Evolutionary conservation across 192 early-diverging fungal species (phyloP).

Genomic region (Umbelopsis vinacea): DNA sequence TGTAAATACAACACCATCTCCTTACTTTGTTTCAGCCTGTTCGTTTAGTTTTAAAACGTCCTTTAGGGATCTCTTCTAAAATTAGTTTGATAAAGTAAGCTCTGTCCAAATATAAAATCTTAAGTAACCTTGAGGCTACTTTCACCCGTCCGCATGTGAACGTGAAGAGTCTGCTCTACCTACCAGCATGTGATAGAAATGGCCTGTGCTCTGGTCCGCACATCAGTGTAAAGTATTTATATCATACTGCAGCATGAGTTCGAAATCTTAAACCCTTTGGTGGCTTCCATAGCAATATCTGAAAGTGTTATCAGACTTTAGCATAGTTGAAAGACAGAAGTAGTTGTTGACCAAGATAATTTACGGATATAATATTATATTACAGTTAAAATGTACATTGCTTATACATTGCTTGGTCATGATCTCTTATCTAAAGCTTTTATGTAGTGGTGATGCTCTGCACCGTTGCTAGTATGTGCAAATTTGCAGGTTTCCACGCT

Average conservation of each 20-base stretch:
- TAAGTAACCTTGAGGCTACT: too few relatives aligned
- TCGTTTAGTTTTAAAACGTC: neutral
- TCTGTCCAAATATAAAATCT: too few relatives aligned
- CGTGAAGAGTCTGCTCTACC: too few relatives aligned
- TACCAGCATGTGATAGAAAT: too few relatives aligned
- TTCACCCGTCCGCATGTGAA: too few relatives aligned
- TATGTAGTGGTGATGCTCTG: slow-evolving; percentile 27
- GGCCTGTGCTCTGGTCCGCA: too few relatives aligned
- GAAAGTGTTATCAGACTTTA: too few relatives aligned
- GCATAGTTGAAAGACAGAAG: neutral
- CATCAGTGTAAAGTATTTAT: too few relatives aligned
- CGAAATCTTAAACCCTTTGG: too few relatives aligned
- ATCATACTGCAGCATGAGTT: too few relatives aligned
- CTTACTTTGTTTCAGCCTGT: neutral
- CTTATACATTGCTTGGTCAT: neutral
- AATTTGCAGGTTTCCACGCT: slow-evolving; percentile 58
- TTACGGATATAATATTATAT: neutral
- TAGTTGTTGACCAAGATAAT: neutral
- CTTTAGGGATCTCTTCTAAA: neutral
- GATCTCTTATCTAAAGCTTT: neutral
- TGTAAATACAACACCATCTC: neutral
- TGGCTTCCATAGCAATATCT: too few relatives aligned
- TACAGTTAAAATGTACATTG: slow-evolving; percentile 4
- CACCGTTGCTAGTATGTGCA: neutral
- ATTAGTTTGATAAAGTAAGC: too few relatives aligned